Evolutionary conservation across 106 monocot species (phyloP).

Genomic region (Acorus calamus): DNA sequence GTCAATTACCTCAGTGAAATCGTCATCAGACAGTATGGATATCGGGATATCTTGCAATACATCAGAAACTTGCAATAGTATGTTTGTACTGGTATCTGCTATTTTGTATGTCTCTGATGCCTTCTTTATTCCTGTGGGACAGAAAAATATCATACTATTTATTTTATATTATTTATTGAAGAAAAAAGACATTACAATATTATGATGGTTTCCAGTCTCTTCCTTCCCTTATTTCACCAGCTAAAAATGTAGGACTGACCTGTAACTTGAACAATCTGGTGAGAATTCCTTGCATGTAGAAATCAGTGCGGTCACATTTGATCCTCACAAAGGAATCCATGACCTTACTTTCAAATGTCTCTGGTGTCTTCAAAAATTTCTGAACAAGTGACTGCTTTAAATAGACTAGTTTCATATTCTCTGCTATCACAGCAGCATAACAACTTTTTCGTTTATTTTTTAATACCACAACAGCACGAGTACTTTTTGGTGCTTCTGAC

Average conservation of each 20-base stretch:
- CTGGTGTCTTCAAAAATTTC: slow-evolving; percentile 36
- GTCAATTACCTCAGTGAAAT: slow-evolving; percentile 61
- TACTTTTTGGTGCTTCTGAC: slow-evolving; percentile 6
- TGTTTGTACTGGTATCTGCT: slow-evolving; percentile 38
- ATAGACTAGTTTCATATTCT: slow-evolving; percentile 68
- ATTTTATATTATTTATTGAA: too few relatives aligned
- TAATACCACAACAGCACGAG: too few relatives aligned
- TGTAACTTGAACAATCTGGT: slow-evolving; percentile 57
- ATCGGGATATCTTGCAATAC: slow-evolving; percentile 49
- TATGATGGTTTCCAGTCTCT: too few relatives aligned
- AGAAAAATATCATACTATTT: too few relatives aligned
- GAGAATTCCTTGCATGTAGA: slow-evolving; percentile 26
- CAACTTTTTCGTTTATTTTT: slow-evolving; percentile 3
- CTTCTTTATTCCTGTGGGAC: slow-evolving; percentile 43
- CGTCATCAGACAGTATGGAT: slow-evolving; percentile 65
- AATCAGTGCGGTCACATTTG: slow-evolving; percentile 50
- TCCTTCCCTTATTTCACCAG: too few relatives aligned
- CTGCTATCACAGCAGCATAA: slow-evolving; percentile 40
- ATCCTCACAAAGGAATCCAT: slow-evolving; percentile 78
- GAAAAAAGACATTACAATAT: too few relatives aligned
- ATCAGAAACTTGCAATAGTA: slow-evolving; percentile 52
- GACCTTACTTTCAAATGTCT: slow-evolving; percentile 67
- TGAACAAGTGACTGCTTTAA: slow-evolving; percentile 51
- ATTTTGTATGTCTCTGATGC: slow-evolving; percentile 34
- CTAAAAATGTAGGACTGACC: slow-evolving; percentile 17